Evolutionary conservation across 2,329 filamentous ascomycete genomes (phyloP), one percentile per base, ranked within the genome.

Genomic region (Chaetomium globosum): DNA sequence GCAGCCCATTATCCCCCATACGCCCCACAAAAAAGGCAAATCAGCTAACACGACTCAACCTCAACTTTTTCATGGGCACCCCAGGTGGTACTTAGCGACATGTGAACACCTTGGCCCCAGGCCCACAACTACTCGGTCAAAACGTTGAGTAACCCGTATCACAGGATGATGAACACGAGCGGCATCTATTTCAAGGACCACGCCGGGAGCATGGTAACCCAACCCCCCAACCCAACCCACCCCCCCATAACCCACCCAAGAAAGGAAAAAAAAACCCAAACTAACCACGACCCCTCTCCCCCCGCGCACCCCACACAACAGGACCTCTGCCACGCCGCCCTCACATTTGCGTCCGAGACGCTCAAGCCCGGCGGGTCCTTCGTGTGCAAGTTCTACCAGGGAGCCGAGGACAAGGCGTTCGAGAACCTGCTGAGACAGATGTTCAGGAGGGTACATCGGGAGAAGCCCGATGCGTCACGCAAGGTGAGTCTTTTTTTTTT

Each of bases 161-260:
- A 80, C 85, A 99, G 95, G 95, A 90, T 99, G 89, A 97, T 97
- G 93, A 99, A 99, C 79, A 97, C 94, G 73, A 97, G 91, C 80
- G 95, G 95, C 64, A 90, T 92, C 73, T 79, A 79, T 23, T 95
- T 96, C 75, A 87, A 88, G 70, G 95, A 99, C 78, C 95, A 99
- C 78, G 89, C 88, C 10, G 91, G 92, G 33, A 97, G 93, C 79
- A 98, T 99, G 92, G 94, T 97, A 80, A 75, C 23, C 23, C 54
- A 19, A 43, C 30, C 28, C 79, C 75, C 89, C 21, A 21, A 3
- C 36, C 33, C 31, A 13, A 30, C 9, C 31, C 31, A 13, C 26
- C n/a, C 52, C 49, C 4, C 23, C 12, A n/a, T 51, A 21, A 21
- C 46, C n/a, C 46, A 1, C 16, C 43, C 19, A 7, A 6, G 53